Percentiles rank a stretch among this genome's conserved stretches.
phyloP scores from a whole-genome alignment of 495 filamentous ascomycete genomes.

The Immersiella caudata region DNA sequence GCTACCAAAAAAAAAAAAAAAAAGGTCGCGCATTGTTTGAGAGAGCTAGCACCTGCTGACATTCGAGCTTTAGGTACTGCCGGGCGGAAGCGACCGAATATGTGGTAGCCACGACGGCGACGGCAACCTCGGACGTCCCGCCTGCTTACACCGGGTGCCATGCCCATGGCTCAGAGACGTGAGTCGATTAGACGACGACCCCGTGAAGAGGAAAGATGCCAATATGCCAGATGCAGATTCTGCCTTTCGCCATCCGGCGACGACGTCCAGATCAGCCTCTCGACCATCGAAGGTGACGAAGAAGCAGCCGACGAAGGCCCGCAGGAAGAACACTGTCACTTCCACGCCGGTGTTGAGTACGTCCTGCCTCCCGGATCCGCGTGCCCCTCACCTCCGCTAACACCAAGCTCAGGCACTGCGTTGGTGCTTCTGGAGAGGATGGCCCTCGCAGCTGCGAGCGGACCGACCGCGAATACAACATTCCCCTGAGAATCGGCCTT shows the following conservation, averaged over 20 bases:
- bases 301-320: slow-evolving; percentile 14
- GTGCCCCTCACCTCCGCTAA: slow-evolving; percentile 7
- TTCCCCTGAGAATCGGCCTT: slow-evolving; percentile 59
- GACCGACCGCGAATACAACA: slow-evolving; percentile 43
- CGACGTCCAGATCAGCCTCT: slow-evolving; percentile 39
- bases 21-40: not conserved
- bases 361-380: not conserved
- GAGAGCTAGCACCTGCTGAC: not conserved
- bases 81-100: slow-evolving; percentile 3
- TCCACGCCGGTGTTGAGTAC: slow-evolving; percentile 16
- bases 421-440: not conserved
- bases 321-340: slow-evolving; percentile 15
- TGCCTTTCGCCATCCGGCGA: slow-evolving; percentile 51
- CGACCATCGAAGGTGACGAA: not conserved
- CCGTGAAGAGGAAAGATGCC: too few species aligned
- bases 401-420: slow-evolving; percentile 43
- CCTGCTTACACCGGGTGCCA: slow-evolving; percentile 56
- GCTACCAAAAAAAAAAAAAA: too few species aligned
- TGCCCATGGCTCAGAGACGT: slow-evolving; percentile 43
- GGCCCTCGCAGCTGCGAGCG: not conserved
- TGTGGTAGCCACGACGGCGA: not conserved
- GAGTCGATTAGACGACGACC: too few species aligned
- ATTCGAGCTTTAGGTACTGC: not conserved
- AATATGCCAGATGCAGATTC: too few species aligned
- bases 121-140: slow-evolving; percentile 32